These are phyloP conservation scores for Cutaneotrichosporon cutaneum DNA, from an alignment of 1,284 basidiomycete genomes.

Conservation along the genomic window DNA sequence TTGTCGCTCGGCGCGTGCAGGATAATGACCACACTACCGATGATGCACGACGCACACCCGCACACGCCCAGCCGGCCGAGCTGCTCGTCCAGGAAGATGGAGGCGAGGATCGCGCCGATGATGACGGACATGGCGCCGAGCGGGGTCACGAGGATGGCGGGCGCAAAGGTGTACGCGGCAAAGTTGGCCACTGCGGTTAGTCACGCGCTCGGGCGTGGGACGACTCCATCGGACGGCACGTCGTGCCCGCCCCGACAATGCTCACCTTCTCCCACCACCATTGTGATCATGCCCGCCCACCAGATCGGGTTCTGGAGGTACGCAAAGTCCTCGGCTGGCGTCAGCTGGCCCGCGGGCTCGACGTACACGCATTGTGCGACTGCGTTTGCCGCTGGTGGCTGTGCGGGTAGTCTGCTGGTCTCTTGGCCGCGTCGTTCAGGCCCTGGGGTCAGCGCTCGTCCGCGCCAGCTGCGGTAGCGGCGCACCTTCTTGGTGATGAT, in stretches of 20 bases:
- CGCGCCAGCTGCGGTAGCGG: not conserved
- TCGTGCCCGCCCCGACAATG: not conserved
- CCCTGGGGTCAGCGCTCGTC: conserved; percentile 58
- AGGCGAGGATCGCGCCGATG: conserved; percentile 90
- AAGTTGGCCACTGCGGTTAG: conserved; percentile 83
- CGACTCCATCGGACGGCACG: not conserved
- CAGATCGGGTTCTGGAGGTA: conserved; percentile 94
- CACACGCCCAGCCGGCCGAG: conserved; percentile 89
- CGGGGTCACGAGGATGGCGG: conserved; percentile 94
- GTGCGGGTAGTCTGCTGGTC: conserved; percentile 68
- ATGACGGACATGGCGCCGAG: conserved; percentile 95
- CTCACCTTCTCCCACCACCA: conserved; percentile 83
- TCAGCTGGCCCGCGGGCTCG: conserved; percentile 62
- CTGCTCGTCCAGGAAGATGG: conserved; percentile 88
- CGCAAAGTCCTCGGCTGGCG: conserved; percentile 70
- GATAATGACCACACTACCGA: conserved; percentile 75
- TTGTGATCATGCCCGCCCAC: conserved; percentile 94
- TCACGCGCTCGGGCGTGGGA: not conserved
- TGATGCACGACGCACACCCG: conserved; percentile 86
- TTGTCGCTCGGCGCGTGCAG: conserved; percentile 96
- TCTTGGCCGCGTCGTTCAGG: conserved; percentile 71
- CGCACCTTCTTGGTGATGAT: conserved; percentile 94
- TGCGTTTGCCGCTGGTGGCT: conserved; percentile 54
- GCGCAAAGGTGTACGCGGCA: conserved; percentile 96
- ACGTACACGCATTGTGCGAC: conserved; percentile 66